phyloP scores from a whole-genome alignment of 2,329 filamentous ascomycete species.

The Didymella pinodella region DNA sequence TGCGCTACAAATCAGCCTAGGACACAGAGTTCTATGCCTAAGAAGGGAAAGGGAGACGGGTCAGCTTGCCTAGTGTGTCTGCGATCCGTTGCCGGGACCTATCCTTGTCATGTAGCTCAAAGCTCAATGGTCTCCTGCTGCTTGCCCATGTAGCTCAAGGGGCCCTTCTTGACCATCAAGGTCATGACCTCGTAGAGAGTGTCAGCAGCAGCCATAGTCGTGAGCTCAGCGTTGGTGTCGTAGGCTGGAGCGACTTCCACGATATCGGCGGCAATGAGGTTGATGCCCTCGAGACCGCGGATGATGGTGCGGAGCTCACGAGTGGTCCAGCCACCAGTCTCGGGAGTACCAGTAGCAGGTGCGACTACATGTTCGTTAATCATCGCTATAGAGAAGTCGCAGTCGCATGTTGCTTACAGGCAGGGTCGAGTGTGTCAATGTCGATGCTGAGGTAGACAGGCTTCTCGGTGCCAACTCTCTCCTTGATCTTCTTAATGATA shows the following conservation, averaged over 20 bases:
- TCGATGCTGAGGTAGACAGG: slow-evolving; percentile 86
- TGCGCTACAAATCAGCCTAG: slow-evolving; percentile 24
- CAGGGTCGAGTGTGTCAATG: slow-evolving; percentile 87
- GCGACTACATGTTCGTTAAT: slow-evolving; percentile 59
- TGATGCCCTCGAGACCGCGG: slow-evolving; percentile 72
- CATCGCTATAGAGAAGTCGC: background rate
- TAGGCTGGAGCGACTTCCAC: slow-evolving; percentile 78
- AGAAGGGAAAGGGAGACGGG: slow-evolving; percentile 6
- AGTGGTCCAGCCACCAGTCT: slow-evolving; percentile 79
- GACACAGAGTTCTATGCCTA: slow-evolving; percentile 24
- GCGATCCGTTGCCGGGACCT: background rate
- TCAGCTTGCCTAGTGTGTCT: slow-evolving; percentile 19
- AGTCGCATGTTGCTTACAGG: slow-evolving; percentile 60
- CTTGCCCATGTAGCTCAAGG: slow-evolving; percentile 62
- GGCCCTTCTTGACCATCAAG: slow-evolving; percentile 81
- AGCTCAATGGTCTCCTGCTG: slow-evolving; percentile 40
- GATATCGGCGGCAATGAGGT: slow-evolving; percentile 74
- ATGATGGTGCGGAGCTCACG: slow-evolving; percentile 76
- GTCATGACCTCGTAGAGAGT: slow-evolving; percentile 80
- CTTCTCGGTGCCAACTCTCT: slow-evolving; percentile 75
- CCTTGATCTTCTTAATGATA: slow-evolving; percentile 79
- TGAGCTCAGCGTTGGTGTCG: slow-evolving; percentile 75
- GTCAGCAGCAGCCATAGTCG: slow-evolving; percentile 77
- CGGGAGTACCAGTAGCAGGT: slow-evolving; percentile 76
- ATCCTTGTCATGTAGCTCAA: slow-evolving; percentile 12